A percentile compares a stretch with the other conserved stretches of the same genome.
These are phyloP conservation scores for Nannizzia gypsea DNA, from an alignment of 2,329 filamentous ascomycete genomes.

Conservation along the genomic window DNA sequence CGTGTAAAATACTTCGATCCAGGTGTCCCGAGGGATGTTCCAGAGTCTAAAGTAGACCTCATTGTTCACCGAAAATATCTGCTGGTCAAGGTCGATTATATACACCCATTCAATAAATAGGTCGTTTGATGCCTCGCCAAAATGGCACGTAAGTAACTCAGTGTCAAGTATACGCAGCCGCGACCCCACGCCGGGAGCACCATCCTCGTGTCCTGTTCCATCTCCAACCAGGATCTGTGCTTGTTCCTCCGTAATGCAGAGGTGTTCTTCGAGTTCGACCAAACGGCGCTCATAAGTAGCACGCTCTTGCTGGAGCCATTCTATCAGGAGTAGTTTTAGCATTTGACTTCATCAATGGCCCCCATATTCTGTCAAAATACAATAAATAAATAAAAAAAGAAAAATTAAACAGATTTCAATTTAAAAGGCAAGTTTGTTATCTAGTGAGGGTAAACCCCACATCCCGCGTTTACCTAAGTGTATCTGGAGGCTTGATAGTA, in stretches of 20 bases:
- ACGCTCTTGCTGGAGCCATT: neutral
- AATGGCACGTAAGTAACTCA: neutral
- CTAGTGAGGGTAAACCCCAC: too few species aligned
- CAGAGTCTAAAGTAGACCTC: neutral
- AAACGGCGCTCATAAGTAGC: neutral
- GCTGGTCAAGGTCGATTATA: constrained; percentile 1
- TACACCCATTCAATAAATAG: neutral
- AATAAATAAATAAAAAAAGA: too few species aligned
- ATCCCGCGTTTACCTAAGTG: neutral
- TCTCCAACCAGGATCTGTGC: neutral
- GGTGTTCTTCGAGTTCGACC: neutral
- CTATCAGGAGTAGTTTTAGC: neutral
- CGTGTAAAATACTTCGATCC: neutral
- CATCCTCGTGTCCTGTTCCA: too few species aligned
- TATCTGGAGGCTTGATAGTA: neutral
- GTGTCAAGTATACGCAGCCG: neutral
- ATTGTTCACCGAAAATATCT: neutral
- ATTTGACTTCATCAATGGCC: neutral
- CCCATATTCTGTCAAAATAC: neutral
- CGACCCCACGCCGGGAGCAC: too few species aligned
- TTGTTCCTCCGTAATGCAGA: neutral
- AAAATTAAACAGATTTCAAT: too few species aligned
- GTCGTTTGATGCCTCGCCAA: neutral
- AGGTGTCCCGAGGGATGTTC: constrained; percentile 1
- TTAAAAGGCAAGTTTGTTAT: too few species aligned